phyloP scores from a whole-genome alignment of 805 yeast genomes.

The Cephaloascus fragrans region DNA sequence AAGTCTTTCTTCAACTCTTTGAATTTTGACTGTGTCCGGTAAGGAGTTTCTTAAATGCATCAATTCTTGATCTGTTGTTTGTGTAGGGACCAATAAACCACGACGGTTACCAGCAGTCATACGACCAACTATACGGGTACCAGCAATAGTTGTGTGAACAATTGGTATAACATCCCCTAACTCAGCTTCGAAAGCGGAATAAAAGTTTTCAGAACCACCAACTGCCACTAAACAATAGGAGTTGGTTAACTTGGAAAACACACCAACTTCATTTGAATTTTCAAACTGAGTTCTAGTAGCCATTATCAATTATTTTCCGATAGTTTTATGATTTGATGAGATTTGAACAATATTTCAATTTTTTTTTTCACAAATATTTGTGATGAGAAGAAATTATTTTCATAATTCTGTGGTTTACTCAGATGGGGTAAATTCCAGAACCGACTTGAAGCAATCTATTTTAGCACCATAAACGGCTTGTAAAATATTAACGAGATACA shows the following conservation, averaged over 20 bases:
- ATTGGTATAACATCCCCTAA: constrained; percentile 94
- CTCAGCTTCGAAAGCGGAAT: constrained; percentile 96
- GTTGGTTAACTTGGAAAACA: constrained; percentile 89
- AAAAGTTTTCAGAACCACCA: constrained; percentile 81
- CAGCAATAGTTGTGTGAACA: constrained; percentile 95
- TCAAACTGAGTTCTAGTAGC: constrained; percentile 74
- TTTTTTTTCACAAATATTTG: neutral
- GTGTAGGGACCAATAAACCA: constrained; percentile 93
- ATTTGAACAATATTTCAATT: too few relatives aligned
- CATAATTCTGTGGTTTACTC: too few relatives aligned
- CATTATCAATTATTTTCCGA: constrained; percentile 24
- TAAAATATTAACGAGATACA: too few relatives aligned
- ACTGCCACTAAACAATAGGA: constrained; percentile 93
- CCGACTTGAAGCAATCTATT: too few relatives aligned
- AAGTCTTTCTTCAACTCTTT: constrained; percentile 94
- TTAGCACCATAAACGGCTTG: too few relatives aligned
- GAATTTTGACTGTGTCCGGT: constrained; percentile 92
- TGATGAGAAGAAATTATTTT: neutral
- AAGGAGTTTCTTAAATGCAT: constrained; percentile 94
- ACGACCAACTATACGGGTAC: constrained; percentile 95
- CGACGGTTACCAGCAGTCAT: constrained; percentile 98
- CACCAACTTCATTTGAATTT: constrained; percentile 87
- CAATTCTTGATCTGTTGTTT: constrained; percentile 96
- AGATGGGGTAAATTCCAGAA: too few relatives aligned
- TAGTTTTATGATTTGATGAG: neutral